Evolutionary conservation across 495 filamentous ascomycete species (phyloP).

Genomic region (Talaromyces liani): DNA sequence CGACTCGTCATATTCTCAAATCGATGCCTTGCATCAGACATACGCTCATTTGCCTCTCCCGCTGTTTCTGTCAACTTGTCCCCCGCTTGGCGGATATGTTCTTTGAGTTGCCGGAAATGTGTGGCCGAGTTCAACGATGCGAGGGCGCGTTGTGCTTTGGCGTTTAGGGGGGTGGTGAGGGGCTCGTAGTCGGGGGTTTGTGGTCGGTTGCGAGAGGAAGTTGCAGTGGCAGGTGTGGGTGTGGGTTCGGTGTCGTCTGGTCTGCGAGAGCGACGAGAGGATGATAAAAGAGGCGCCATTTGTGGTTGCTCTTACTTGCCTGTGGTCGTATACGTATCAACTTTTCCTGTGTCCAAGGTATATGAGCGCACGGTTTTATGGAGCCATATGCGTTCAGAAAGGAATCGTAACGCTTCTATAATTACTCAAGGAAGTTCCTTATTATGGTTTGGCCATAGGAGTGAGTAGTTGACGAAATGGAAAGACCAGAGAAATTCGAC

Average conservation of each 20-base stretch:
- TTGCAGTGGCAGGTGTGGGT: slow-evolving; percentile 12
- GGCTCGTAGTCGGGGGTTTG: slow-evolving; percentile 50
- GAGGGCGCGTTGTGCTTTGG: slow-evolving; percentile 25
- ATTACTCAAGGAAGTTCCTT: not conserved
- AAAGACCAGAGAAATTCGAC: not conserved
- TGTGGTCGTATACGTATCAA: not conserved
- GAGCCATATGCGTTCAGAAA: not conserved
- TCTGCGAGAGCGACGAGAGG: slow-evolving; percentile 22
- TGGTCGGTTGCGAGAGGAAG: slow-evolving; percentile 10
- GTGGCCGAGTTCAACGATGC: slow-evolving; percentile 22
- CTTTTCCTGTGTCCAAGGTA: not conserved
- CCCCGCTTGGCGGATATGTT: slow-evolving; percentile 27
- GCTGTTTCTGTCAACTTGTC: slow-evolving; percentile 34
- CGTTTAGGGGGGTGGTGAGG: slow-evolving; percentile 41
- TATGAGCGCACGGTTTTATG: not conserved
- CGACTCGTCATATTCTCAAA: slow-evolving; percentile 19
- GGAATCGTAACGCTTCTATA: not conserved
- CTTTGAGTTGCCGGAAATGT: slow-evolving; percentile 23
- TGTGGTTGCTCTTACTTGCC: slow-evolving; percentile 9
- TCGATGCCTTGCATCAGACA: slow-evolving; percentile 25
- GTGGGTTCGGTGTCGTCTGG: slow-evolving; percentile 16
- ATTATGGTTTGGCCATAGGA: not conserved
- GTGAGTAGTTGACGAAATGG: not conserved
- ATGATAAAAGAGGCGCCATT: slow-evolving; percentile 13
- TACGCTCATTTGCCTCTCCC: slow-evolving; percentile 40